Evolutionary conservation across 1,284 basidiomycete species (phyloP).

Genomic region (Ustilago nuda): DNA sequence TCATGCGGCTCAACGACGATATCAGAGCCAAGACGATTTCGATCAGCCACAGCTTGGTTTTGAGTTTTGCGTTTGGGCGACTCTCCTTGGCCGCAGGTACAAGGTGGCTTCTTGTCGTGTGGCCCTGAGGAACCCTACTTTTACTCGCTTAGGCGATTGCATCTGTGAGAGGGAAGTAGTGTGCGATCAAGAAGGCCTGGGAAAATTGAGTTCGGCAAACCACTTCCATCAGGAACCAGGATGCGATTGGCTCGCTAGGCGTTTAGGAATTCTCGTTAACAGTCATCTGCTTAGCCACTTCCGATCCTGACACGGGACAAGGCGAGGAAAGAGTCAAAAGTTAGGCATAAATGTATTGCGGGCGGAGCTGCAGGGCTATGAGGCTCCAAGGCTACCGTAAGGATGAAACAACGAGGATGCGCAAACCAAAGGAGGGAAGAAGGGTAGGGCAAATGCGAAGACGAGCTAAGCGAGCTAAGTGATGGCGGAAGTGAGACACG

Average conservation of each 20-base stretch:
- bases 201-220: constrained; percentile 19
- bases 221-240: constrained; percentile 21
- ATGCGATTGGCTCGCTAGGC: constrained; percentile 12
- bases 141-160: background rate
- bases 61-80: background rate
- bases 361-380: too few species aligned
- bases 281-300: background rate
- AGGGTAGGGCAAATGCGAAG: too few species aligned
- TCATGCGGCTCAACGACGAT: background rate
- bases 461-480: too few species aligned
- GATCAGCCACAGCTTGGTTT: background rate
- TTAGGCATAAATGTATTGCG: too few species aligned
- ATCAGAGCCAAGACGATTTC: background rate
- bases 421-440: too few species aligned
- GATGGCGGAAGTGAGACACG: too few species aligned
- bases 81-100: background rate
- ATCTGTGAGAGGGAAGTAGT: background rate
- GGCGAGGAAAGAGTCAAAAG: too few species aligned
- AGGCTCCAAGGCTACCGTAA: too few species aligned
- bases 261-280: background rate
- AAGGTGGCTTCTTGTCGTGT: background rate
- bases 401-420: too few species aligned
- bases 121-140: constrained; percentile 1
- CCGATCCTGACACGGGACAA: background rate
- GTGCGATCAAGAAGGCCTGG: constrained; percentile 8